Conservation (phyloP, 2,329 filamentous ascomycete genomes). For the Mollisia scopiformis region DNA sequence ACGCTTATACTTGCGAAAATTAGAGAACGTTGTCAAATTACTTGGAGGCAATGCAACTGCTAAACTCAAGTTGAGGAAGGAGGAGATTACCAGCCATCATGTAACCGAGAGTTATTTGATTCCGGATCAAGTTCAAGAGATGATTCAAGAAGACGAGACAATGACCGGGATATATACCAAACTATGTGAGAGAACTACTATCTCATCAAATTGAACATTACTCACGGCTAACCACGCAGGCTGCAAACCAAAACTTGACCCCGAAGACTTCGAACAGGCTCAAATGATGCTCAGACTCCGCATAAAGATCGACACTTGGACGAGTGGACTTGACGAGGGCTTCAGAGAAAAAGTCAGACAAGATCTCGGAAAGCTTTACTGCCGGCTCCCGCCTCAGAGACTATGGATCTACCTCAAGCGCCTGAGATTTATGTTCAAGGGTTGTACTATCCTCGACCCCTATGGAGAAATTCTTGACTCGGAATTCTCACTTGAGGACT, state of each 20-base stretch:
- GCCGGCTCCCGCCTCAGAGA: background rate
- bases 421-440: background rate
- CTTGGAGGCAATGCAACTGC: background rate
- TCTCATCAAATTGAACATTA: background rate
- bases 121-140: background rate
- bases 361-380: background rate
- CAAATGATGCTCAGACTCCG: background rate
- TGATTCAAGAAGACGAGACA: background rate
- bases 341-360: background rate
- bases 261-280: constrained; percentile 8
- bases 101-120: background rate
- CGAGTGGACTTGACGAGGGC: background rate
- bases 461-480: background rate
- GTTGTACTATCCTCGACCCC: background rate
- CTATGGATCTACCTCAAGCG: constrained; percentile 6
- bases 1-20: constrained; percentile 1
- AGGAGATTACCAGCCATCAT: background rate
- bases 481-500: background rate
- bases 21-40: background rate
- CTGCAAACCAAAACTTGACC: background rate
- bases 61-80: background rate
- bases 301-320: constrained; percentile 10
- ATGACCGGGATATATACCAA: background rate
- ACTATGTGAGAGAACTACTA: background rate
- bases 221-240: background rate